Conservation (phyloP, 805 yeast species). For the Dipodascopsis tothii region DNA sequence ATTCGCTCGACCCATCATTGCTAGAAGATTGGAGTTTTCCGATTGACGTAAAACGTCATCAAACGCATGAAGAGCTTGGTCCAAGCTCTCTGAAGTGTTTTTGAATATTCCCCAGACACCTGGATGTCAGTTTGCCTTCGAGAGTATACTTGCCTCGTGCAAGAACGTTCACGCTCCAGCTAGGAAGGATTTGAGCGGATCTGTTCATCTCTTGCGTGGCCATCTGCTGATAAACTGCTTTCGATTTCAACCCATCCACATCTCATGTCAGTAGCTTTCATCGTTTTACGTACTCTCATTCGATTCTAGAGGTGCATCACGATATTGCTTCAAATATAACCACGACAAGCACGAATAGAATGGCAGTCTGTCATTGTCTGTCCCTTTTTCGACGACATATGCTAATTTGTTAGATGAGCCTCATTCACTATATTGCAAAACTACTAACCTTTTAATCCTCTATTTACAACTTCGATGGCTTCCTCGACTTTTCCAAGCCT, state of each 20-base stretch:
- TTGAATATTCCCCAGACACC: slow-evolving; percentile 45
- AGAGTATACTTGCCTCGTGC: slow-evolving; percentile 42
- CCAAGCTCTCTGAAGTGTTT: slow-evolving; percentile 49
- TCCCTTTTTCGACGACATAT: slow-evolving; percentile 18
- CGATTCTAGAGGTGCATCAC: slow-evolving; percentile 28
- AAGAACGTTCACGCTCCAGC: slow-evolving; percentile 45
- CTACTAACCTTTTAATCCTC: slow-evolving; percentile 43
- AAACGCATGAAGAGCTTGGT: slow-evolving; percentile 61
- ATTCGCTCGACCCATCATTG: slow-evolving; percentile 79
- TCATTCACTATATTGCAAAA: not conserved
- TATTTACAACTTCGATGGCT: slow-evolving; percentile 54
- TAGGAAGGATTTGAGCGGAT: slow-evolving; percentile 36
- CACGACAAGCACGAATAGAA: slow-evolving; percentile 64
- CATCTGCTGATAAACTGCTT: slow-evolving; percentile 31
- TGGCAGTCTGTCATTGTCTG: slow-evolving; percentile 40
- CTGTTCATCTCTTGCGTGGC: slow-evolving; percentile 41
- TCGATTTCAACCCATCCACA: slow-evolving; percentile 21
- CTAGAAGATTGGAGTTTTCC: slow-evolving; percentile 60
- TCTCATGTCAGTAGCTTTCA: slow-evolving; percentile 8
- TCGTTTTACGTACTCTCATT: slow-evolving; percentile 6
- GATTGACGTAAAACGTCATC: slow-evolving; percentile 49
- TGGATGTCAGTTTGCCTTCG: not conserved
- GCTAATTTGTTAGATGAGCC: not conserved
- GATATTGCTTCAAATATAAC: slow-evolving; percentile 41
- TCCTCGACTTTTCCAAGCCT: slow-evolving; percentile 51